Base-by-base conservation (phyloP, 108 stramenopile species). In the Licmophora abbreviata region DNA sequence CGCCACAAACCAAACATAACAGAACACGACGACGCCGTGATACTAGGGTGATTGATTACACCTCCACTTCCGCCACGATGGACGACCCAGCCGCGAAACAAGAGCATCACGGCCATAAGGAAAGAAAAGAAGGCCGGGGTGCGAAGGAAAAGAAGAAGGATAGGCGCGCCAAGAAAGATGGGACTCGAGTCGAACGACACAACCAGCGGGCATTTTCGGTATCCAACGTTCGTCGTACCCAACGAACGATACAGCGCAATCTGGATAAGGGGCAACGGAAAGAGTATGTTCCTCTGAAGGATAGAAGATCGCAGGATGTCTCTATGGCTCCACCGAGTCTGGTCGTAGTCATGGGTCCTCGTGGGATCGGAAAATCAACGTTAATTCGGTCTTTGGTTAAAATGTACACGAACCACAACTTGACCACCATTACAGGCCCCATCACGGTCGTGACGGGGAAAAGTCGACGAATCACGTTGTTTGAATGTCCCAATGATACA, bases 381-480 rank as follows among this genome's bases (percentile, higher is more conserved):
- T 66, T 99, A 20, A 97, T 99, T 47, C 92, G 95, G 1, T 91
- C 92, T 1, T 70, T 99, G 15, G 95, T 97, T 36, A 97, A 97
- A 61, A 52, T 87, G 27, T 96, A 95, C 73, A 95, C 96, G 41
- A 88, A 88, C 59, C 83, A 97, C 74, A 96, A 81, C 53, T 54
- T 95, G 22, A 71, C 76, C 14, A 69, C 80, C 30, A 60, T 91
- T 24, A 72, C 70, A 2, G 99, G 99, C 12, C 99, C 99, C 0
- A 83, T 99, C 54, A 99, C 99, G 0, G 88, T 97, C 29, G 92
- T 94, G 24, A 83, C 91, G 1, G 87, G 92, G 23, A 96, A 98
- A 64, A 82, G 71, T 23, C 65, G 76, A 44, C 83, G 99, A 15
- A 65, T 97, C 29, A 99, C 99, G 1, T 71, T 99, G 28, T 51